Evolutionary conservation across 1,284 basidiomycete species (phyloP), one percentile per base, ranked within the genome.

Genomic region (Mycosarcoma maydis): DNA sequence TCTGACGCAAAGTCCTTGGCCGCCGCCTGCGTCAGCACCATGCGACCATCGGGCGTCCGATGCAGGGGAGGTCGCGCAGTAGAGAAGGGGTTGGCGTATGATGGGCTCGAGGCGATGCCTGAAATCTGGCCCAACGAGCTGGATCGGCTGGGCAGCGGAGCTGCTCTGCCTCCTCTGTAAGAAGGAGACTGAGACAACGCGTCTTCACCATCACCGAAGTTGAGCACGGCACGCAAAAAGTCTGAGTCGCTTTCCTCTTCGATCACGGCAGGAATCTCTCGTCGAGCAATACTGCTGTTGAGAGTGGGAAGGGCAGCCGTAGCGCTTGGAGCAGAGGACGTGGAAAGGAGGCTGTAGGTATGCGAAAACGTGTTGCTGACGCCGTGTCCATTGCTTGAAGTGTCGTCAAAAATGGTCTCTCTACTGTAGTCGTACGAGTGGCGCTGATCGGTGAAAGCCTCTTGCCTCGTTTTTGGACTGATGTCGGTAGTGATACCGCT

Each of bases 211-310:
- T 57, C 60, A 29, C 69, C 66, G 51, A 65, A 69, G 58, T 67
- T 64, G 42, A 75, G 58, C 14, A 75, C 73, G 26, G 73, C 73
- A 6, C 67, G 66, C 14, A 75, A 32, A 33, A 75, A 73, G 38
- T 75, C 73, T 2, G 70, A 66, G 49, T 73, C 67, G 13, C 32
- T 56, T n/a, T 70, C 71, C 34, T 69, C 66, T 20, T 62, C 59
- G 20, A 69, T 58, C 27, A 62, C 55, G 4, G 65, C 52, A 4
- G 53, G 49, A 7, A 61, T 54, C 9, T 58, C 58, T 29, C 58
- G 43, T 6, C 53, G 29, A 6, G 43, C n/a, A 17, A 32, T 13
- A 14, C 20, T 37, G 23, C 40, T 62, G 42, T 34, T 33, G 38
- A 53, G 53, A 1, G 20, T 20, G 3, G 46, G 19, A 10, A 46